A percentile compares a stretch with the other conserved stretches of the same genome.
Evolutionary conservation across 2,329 filamentous ascomycete species (phyloP).

Genomic region (Pseudogymnoascus sp.): DNA sequence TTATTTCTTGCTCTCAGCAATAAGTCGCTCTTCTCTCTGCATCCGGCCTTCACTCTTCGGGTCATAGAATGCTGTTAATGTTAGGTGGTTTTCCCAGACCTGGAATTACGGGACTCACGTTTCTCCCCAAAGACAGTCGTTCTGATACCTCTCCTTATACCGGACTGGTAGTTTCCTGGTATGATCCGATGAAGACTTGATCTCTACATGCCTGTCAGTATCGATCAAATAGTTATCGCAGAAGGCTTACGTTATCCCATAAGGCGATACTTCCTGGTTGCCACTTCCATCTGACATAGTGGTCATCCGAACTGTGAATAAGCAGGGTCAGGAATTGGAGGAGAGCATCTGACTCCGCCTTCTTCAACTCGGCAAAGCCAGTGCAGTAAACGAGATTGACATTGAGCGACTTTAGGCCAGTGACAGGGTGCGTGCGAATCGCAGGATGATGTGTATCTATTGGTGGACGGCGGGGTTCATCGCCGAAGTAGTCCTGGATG

Average conservation of each 20-base stretch:
- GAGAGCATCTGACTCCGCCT: slow-evolving; percentile 22
- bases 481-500: slow-evolving; percentile 20
- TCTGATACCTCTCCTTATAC: slow-evolving; percentile 20
- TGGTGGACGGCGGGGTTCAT: slow-evolving; percentile 25
- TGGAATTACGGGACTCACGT: slow-evolving; percentile 18
- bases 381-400: slow-evolving; percentile 22
- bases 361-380: slow-evolving; percentile 26
- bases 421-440: slow-evolving; percentile 29
- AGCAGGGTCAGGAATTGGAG: slow-evolving; percentile 23
- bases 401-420: slow-evolving; percentile 24
- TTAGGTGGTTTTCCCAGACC: not conserved
- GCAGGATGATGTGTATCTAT: slow-evolving; percentile 29
- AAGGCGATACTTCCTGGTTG: slow-evolving; percentile 23
- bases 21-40: slow-evolving; percentile 19
- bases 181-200: slow-evolving; percentile 23
- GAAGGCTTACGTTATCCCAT: slow-evolving; percentile 24
- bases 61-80: slow-evolving; percentile 22
- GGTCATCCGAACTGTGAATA: slow-evolving; percentile 25
- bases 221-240: not conserved
- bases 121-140: slow-evolving; percentile 27
- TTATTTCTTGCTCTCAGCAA: not conserved
- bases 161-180: slow-evolving; percentile 21
- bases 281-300: slow-evolving; percentile 28
- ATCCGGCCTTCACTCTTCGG: slow-evolving; percentile 23
- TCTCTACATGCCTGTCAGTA: slow-evolving; percentile 19